A percentile compares a stretch with the other conserved stretches of the same genome.
Evolutionary conservation across 805 yeast genomes (phyloP).

Genomic region (Candida mattraensis): DNA sequence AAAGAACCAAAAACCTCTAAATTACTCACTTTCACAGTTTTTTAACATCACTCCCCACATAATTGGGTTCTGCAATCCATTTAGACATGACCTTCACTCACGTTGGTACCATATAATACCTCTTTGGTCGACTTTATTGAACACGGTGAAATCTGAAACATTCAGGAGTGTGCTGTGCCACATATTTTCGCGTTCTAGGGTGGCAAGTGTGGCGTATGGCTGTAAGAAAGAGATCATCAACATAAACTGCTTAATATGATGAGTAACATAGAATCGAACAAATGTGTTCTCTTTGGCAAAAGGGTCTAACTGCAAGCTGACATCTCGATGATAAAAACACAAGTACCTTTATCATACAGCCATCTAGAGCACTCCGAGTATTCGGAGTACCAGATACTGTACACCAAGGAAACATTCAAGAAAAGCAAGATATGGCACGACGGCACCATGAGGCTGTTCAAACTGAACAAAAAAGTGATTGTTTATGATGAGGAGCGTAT

Average conservation of each 20-base stretch:
- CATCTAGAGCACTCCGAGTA: slow-evolving; percentile 39
- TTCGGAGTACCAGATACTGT: slow-evolving; percentile 47
- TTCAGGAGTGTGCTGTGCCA: slow-evolving; percentile 12
- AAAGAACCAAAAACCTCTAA: too few species aligned
- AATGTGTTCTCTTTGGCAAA: neutral
- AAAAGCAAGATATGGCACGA: slow-evolving; percentile 53
- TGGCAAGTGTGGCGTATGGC: slow-evolving; percentile 8
- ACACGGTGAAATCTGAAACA: slow-evolving; percentile 15
- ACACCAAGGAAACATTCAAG: slow-evolving; percentile 44
- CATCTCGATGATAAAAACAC: slow-evolving; percentile 8
- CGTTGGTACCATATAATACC: too few species aligned
- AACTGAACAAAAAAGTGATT: slow-evolving; percentile 48
- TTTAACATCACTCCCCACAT: too few species aligned
- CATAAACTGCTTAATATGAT: too few species aligned
- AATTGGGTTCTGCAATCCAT: too few species aligned
- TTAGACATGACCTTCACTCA: too few species aligned
- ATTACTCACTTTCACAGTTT: too few species aligned
- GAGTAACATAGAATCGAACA: slow-evolving; percentile 2
- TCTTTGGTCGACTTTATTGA: too few species aligned
- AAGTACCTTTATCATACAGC: slow-evolving; percentile 17
- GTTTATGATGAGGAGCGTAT: slow-evolving; percentile 36
- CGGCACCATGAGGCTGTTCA: slow-evolving; percentile 46
- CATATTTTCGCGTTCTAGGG: slow-evolving; percentile 8
- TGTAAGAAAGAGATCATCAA: too few species aligned
- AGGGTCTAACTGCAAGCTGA: neutral